Percentiles rank a stretch among this genome's conserved stretches.
phyloP scores from a whole-genome alignment of 129 eudicot genomes.

The Glebionis coronaria region DNA sequence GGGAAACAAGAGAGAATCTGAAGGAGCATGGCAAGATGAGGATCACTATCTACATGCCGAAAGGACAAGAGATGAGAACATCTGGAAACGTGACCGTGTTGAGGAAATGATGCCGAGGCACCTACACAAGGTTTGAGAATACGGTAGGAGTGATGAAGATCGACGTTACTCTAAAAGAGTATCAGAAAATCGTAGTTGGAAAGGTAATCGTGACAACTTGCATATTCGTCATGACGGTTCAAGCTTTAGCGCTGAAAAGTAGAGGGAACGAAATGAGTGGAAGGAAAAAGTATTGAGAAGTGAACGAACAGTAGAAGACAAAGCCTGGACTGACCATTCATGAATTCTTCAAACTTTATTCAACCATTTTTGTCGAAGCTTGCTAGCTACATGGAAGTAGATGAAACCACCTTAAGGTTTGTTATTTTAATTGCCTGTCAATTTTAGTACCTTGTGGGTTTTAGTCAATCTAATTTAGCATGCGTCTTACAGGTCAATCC shows the following conservation, averaged over 20 bases:
- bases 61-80: slow-evolving; percentile 37
- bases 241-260: slow-evolving; percentile 11
- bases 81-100: slow-evolving; percentile 47
- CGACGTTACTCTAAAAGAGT: slow-evolving; percentile 50
- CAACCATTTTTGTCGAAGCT: too few relatives aligned
- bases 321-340: slow-evolving; percentile 38
- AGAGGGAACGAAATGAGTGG: slow-evolving; percentile 70
- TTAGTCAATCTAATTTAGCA: too few relatives aligned
- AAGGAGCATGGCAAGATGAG: slow-evolving; percentile 41
- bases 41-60: background rate
- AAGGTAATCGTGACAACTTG: slow-evolving; percentile 48
- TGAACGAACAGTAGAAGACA: slow-evolving; percentile 33
- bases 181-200: slow-evolving; percentile 61
- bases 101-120: slow-evolving; percentile 47
- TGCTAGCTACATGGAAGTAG: too few relatives aligned
- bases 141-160: slow-evolving; percentile 49
- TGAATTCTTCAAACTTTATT: too few relatives aligned
- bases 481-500: too few relatives aligned
- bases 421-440: too few relatives aligned
- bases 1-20: slow-evolving; percentile 57
- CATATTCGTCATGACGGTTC: slow-evolving; percentile 45
- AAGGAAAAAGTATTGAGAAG: slow-evolving; percentile 61
- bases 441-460: too few relatives aligned
- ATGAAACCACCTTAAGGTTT: too few relatives aligned
- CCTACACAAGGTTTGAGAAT: slow-evolving; percentile 58